Evolutionary conservation across 805 yeast genomes (phyloP), one percentile per base, ranked within the genome.

Genomic region (Isabelozyma pseudorhagii): DNA sequence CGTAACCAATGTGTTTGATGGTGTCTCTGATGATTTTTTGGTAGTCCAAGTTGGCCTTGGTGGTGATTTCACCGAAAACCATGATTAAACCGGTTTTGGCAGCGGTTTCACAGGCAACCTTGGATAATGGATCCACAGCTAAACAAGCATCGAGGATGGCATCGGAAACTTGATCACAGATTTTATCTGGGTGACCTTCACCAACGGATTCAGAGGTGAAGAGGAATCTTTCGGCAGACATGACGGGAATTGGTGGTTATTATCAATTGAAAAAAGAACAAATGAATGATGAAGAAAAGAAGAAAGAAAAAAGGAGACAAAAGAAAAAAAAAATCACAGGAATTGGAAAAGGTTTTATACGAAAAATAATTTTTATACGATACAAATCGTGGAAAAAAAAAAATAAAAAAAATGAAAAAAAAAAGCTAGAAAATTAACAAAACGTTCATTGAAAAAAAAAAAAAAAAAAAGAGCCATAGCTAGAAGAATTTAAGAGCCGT

Each of bases 21-120:
- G 99, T 94, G 74, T 94, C 97, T 81, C 99, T 91, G 73, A 94
- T 84, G 66, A 94, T 85, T 78, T 93, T 90, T 79, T 94, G 99
- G 89, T 83, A 94, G 81, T 94, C 99, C 68, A 94, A 80, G 56
- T 78, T 76, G 60, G 99, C 99, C 71, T 84, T 87, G 77, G 99
- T 94, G 79, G 99, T 93, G 75, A 94, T 94, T 78, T 94, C 99
- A 79, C 99, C 99, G 69, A 94, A 94, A 59, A 94, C 97, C 96
- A 94, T 88, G 69, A 94, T 91, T 96, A 94, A 85, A 80, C 99
- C 99, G 59, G 99, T 94, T 81, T 94, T 94, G 65, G 98, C 87
- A 59, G 99, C 98, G 53, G 99, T 89, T 78, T 94, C 99, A 81
- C 99, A 94, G 45, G 97, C 99, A 71, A 94, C 99, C 81, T 94